Conservation (phyloP, 805 yeast genomes). For the Candida ficus region DNA sequence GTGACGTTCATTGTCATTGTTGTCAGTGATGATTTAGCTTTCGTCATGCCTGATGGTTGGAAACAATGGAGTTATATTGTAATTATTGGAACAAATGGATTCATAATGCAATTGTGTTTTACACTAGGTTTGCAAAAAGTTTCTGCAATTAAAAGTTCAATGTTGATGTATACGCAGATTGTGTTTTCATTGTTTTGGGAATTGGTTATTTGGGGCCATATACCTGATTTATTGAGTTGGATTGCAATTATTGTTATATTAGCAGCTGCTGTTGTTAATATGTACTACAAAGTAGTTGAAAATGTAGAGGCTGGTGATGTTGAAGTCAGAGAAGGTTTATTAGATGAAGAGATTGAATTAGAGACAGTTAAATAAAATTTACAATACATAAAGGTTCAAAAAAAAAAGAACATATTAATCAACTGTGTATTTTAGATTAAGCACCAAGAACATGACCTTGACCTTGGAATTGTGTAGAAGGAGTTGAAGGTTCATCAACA, state of each 20-base stretch:
- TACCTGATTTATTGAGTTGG: not conserved
- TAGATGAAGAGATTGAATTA: not conserved
- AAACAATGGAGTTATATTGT: conserved; percentile 60
- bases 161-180: conserved; percentile 67
- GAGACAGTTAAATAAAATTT: too few relatives aligned
- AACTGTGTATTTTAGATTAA: not conserved
- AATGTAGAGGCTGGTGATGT: not conserved
- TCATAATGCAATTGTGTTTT: conserved; percentile 65
- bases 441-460: conserved; percentile 21
- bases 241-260: not conserved
- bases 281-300: not conserved
- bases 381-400: too few relatives aligned
- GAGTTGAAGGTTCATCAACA: conserved; percentile 4
- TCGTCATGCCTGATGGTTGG: conserved; percentile 50
- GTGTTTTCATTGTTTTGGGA: conserved; percentile 73
- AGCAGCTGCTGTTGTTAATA: not conserved
- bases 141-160: conserved; percentile 62
- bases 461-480: conserved; percentile 21
- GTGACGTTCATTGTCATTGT: too few relatives aligned
- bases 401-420: too few relatives aligned
- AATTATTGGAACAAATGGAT: conserved; percentile 66
- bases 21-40: too few relatives aligned
- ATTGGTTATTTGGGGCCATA: conserved; percentile 56
- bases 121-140: conserved; percentile 79
- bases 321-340: not conserved